A percentile compares a stretch with the other conserved stretches of the same genome.
These are phyloP conservation scores for Xanthoconium stramineum DNA, from an alignment of 768 basidiomycete species.

Conservation along the genomic window DNA sequence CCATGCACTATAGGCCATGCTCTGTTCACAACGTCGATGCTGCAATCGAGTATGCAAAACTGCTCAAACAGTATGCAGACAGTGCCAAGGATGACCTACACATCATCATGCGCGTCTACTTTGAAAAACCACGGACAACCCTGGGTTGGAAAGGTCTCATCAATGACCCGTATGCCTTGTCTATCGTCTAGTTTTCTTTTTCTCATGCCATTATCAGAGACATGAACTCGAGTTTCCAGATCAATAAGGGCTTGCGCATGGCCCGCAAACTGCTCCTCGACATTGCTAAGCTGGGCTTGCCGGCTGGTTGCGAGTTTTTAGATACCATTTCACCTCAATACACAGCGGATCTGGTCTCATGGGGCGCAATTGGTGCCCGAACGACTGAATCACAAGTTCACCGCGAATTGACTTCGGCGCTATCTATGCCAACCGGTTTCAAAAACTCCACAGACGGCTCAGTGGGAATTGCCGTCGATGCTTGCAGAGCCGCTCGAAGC, in stretches of 20 bases:
- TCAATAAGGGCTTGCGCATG: conserved; percentile 91
- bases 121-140: conserved; percentile 94
- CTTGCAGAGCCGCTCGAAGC: conserved; percentile 85
- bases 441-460: conserved; percentile 98
- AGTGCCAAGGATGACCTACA: conserved; percentile 77
- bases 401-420: conserved; percentile 78
- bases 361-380: conserved; percentile 95
- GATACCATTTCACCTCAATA: conserved; percentile 80
- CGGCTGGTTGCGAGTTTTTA: conserved; percentile 96
- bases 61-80: conserved; percentile 78
- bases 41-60: conserved; percentile 82
- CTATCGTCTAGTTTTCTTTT: not conserved
- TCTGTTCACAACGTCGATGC: conserved; percentile 89
- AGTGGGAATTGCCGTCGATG: conserved; percentile 89
- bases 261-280: conserved; percentile 87
- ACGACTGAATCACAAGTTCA: conserved; percentile 94
- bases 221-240: conserved; percentile 89
- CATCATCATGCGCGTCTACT: conserved; percentile 98
- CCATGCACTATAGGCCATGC: conserved; percentile 61
- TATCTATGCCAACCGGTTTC: conserved; percentile 98
- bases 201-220: conserved; percentile 36
- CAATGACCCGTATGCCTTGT: conserved; percentile 69
- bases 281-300: conserved; percentile 85
- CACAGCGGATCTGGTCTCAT: conserved; percentile 88
- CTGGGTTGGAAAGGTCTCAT: conserved; percentile 99